Percentiles rank a stretch among this genome's conserved stretches.
phyloP scores from a whole-genome alignment of 1,139 yeast species.

The Eremothecium coryli region DNA sequence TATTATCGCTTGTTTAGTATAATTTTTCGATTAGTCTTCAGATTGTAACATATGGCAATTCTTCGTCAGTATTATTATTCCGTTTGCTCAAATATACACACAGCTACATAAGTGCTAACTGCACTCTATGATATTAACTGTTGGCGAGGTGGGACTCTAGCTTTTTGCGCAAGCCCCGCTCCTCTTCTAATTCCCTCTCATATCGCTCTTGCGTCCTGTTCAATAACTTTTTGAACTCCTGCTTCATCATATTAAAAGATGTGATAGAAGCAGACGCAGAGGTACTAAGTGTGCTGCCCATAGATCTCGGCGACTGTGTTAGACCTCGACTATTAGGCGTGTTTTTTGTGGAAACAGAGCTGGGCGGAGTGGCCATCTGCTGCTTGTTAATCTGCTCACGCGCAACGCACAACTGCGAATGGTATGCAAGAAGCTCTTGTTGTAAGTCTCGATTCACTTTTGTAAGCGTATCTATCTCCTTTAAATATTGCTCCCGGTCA shows the following conservation, averaged over 20 bases:
- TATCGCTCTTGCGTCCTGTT: constrained; percentile 26
- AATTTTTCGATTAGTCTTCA: too few species aligned
- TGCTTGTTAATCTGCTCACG: constrained; percentile 15
- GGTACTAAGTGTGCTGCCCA: constrained; percentile 8
- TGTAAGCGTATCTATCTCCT: constrained; percentile 25
- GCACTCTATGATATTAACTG: too few species aligned
- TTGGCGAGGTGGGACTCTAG: constrained; percentile 18
- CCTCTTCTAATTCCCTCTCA: constrained; percentile 25
- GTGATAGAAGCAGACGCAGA: constrained; percentile 13
- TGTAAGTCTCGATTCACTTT: constrained; percentile 26
- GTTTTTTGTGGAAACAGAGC: constrained; percentile 6
- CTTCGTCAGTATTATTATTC: too few species aligned
- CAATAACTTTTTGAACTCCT: constrained; percentile 27
- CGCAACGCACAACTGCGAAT: constrained; percentile 16
- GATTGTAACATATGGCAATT: too few species aligned
- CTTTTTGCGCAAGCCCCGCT: constrained; percentile 18
- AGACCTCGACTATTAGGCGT: constrained; percentile 8
- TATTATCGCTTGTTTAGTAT: too few species aligned
- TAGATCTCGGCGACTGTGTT: constrained; percentile 13
- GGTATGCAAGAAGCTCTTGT: constrained; percentile 24
- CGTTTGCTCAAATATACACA: too few species aligned
- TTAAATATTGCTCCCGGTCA: constrained; percentile 25
- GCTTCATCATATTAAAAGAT: constrained; percentile 25
- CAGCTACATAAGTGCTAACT: too few species aligned
- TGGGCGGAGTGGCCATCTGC: constrained; percentile 7